These are phyloP conservation scores for Helicocarpus griseus DNA, from an alignment of 2,329 filamentous ascomycete species.

Conservation along the genomic window DNA sequence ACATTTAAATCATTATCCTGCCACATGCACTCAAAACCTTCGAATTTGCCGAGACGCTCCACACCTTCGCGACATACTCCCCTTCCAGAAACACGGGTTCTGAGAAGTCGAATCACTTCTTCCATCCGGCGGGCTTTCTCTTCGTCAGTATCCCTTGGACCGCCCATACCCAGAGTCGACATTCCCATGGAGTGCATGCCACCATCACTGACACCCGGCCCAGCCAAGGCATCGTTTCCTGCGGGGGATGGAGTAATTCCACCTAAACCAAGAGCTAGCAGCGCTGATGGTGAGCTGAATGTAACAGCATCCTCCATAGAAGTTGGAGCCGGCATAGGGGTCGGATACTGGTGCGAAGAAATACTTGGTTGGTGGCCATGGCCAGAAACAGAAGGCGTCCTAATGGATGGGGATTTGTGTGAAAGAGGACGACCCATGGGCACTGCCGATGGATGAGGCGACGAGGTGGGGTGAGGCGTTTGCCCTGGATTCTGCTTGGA, in stretches of 20 bases:
- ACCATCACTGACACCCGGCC: conserved; percentile 27
- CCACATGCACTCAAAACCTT: conserved; percentile 39
- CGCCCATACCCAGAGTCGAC: conserved; percentile 27
- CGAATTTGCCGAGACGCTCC: conserved; percentile 32
- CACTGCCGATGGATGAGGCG: conserved; percentile 32
- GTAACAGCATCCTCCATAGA: conserved; percentile 31
- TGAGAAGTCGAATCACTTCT: conserved; percentile 31
- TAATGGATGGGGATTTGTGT: conserved; percentile 37
- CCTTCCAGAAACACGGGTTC: conserved; percentile 31
- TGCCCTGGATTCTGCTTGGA: conserved; percentile 32
- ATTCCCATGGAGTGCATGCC: conserved; percentile 32
- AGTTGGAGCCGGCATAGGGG: conserved; percentile 29
- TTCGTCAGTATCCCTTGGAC: conserved; percentile 30
- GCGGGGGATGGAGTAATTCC: conserved; percentile 33
- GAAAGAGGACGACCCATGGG: conserved; percentile 32
- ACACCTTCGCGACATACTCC: conserved; percentile 36
- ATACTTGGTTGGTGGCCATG: conserved; percentile 26
- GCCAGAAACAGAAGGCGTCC: conserved; percentile 33
- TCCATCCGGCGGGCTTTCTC: conserved; percentile 33
- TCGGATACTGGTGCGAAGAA: conserved; percentile 35
- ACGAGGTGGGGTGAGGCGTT: conserved; percentile 36
- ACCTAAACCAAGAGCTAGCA: conserved; percentile 34
- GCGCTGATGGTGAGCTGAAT: conserved; percentile 37
- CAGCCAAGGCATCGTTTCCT: conserved; percentile 27
- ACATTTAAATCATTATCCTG: conserved; percentile 38